Evolutionary conservation across 1,284 basidiomycete genomes (phyloP), one percentile per base, ranked within the genome.

Genomic region (Moniliella sp.): DNA sequence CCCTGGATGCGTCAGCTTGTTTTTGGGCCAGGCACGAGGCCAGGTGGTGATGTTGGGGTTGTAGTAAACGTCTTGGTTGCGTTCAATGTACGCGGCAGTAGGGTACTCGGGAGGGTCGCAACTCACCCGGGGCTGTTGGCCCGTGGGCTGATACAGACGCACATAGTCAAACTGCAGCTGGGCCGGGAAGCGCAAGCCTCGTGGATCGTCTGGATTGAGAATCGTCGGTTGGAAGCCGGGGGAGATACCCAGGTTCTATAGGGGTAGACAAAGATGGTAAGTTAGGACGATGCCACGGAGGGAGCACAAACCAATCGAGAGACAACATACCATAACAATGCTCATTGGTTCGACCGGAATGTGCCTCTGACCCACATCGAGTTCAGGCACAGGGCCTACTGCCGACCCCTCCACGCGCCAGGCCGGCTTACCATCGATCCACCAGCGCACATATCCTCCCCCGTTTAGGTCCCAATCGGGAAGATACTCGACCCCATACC

Each of bases 31-130:
- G n/a, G n/a, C n/a, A n/a, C n/a, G n/a, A n/a, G n/a, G n/a, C n/a
- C n/a, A n/a, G n/a, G n/a, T n/a, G n/a, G n/a, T n/a, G n/a, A n/a
- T n/a, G 33, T 61, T 60, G 15, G 32, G 43, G 40, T 61, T 54
- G 15, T 29, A 25, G 37, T 61, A 61, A 12, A 56, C 21, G 10
- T 57, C 50, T 11, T 23, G 13, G 29, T 60, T 44, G 1, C 31
- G 40, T 5, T 43, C 27, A 37, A 61, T 61, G 28, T 57, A 61
- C n/a, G n/a, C n/a, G n/a, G n/a, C n/a, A n/a, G n/a, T n/a, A n/a
- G n/a, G n/a, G n/a, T n/a, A n/a, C n/a, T n/a, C n/a, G n/a, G 38
- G 27, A 1, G 55, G 55, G 32, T 56, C 48, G 37, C 55, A 58
- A 1, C 37, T 36, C n/a, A 48, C 26, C 9, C 26, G 25, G 14